Conservation (phyloP, 2,329 filamentous ascomycete genomes). For the Alternaria longipes region DNA sequence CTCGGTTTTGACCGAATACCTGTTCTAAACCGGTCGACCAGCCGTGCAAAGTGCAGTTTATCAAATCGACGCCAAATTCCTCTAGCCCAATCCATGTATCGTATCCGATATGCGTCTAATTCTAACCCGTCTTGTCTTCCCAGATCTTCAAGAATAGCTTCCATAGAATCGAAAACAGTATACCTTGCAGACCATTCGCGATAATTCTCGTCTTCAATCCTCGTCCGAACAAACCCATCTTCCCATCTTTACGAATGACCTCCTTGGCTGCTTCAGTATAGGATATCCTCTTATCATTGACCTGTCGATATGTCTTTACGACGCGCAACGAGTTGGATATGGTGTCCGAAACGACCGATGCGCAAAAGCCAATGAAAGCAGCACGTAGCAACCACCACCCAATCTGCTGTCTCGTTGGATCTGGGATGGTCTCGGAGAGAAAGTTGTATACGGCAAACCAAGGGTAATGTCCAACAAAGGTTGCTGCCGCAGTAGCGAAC, state of each 20-base stretch:
- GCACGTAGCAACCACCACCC: constrained; percentile 37
- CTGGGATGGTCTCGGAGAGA: constrained; percentile 33
- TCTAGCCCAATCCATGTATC: not conserved
- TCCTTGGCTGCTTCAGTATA: constrained; percentile 38
- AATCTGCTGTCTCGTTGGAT: constrained; percentile 34
- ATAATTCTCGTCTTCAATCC: constrained; percentile 42
- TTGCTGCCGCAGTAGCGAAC: constrained; percentile 43
- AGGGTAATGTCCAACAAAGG: constrained; percentile 43
- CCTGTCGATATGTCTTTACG: constrained; percentile 43
- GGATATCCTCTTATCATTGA: constrained; percentile 39
- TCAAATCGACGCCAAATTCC: not conserved
- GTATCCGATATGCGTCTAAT: not conserved
- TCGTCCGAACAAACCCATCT: constrained; percentile 35
- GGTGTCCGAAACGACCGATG: constrained; percentile 39
- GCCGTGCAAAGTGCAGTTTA: not conserved
- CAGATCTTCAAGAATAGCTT: constrained; percentile 41
- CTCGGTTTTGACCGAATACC: not conserved
- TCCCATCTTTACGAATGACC: constrained; percentile 37
- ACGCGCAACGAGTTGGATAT: constrained; percentile 42
- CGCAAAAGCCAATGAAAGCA: constrained; percentile 43
- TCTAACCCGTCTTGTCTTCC: constrained; percentile 26
- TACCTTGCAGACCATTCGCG: constrained; percentile 43
- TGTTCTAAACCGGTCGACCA: not conserved
- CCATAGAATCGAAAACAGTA: constrained; percentile 44
- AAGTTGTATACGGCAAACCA: constrained; percentile 44